Evolutionary conservation across 345 rosid genomes (phyloP), one percentile per base, ranked within the genome.

Genomic region (Ceriops decandra): DNA sequence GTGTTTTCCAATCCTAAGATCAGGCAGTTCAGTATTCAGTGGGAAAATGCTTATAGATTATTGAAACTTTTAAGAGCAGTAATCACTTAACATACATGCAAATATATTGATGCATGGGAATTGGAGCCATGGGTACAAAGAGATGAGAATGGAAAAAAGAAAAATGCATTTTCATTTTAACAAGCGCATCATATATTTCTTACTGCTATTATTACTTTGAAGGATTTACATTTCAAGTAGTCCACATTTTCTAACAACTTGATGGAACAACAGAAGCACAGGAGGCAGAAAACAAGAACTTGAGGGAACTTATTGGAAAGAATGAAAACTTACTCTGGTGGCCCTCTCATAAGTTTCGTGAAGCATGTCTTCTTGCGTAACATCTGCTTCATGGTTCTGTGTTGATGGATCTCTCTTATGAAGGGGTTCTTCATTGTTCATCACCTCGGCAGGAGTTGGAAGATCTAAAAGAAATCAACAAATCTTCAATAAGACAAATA

Each of bases 331-430:
- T 51, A 84, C 90, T 62, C 82, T 81, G 63, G 70, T 72, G 54
- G 83, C 86, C 60, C 76, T 77, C 72, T 79, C 81, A 61, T 80
- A 79, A 60, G 86, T 74, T 79, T 88, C 90, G 26, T 81, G 64
- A 73, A 88, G 79, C 74, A 91, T 73, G 32, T 70, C 83, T 73
- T 90, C 85, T 46, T 85, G 81, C 4, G 70, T 52, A 62, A 60
- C 79, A 66, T 80, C 70, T 6, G 70, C 76, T 65, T 71, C 77
- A 57, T 71, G 57, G 53, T 47, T 64, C 67, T 74, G 65, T 1
- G 65, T 56, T 27, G 68, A 30, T 22, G 65, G 78, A 72, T 82
- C 84, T 66, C 60, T 83, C 47, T 74, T 81, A 11, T 75, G 59
- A 52, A 60, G 71, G 70, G 71, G 53, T 33, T 60, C 85, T 62